Evolutionary conservation across 352 stramenopile genomes (phyloP).

Genomic region (Phytophthora podocarpi): DNA sequence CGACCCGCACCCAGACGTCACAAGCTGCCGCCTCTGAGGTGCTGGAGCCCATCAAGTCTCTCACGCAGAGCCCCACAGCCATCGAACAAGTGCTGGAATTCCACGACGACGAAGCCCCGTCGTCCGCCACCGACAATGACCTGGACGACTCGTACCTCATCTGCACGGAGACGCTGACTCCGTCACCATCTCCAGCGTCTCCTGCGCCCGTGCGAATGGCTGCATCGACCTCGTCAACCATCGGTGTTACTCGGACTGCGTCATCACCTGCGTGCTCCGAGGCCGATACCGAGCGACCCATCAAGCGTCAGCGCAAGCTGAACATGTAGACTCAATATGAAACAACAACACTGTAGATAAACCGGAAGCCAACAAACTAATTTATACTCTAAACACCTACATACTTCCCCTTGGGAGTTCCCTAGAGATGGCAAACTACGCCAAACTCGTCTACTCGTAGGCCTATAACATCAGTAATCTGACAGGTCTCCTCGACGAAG

Average conservation of each 20-base stretch:
- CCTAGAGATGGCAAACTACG: background rate
- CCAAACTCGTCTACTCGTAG: too few relatives aligned
- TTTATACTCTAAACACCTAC: slow-evolving; percentile 38
- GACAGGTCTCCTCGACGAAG: too few relatives aligned
- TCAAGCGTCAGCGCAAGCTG: slow-evolving; percentile 38
- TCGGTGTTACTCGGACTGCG: slow-evolving; percentile 32
- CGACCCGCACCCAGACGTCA: slow-evolving; percentile 9
- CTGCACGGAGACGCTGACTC: slow-evolving; percentile 40
- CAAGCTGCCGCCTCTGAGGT: slow-evolving; percentile 25
- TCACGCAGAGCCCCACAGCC: slow-evolving; percentile 40
- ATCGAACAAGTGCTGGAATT: slow-evolving; percentile 27
- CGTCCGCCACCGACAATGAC: background rate
- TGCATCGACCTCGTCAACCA: slow-evolving; percentile 25
- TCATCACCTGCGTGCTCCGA: slow-evolving; percentile 32
- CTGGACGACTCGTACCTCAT: slow-evolving; percentile 34
- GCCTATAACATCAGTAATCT: too few relatives aligned
- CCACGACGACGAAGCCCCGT: slow-evolving; percentile 13
- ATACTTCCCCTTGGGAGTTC: background rate
- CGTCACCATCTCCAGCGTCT: slow-evolving; percentile 32
- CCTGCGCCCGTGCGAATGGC: slow-evolving; percentile 14
- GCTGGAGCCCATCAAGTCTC: slow-evolving; percentile 29
- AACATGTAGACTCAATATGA: slow-evolving; percentile 35
- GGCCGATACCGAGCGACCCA: slow-evolving; percentile 20
- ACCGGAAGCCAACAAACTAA: slow-evolving; percentile 30
- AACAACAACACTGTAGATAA: slow-evolving; percentile 37